Base-by-base conservation (phyloP, 345 rosid genomes). In the Hibiscus trionum region DNA sequence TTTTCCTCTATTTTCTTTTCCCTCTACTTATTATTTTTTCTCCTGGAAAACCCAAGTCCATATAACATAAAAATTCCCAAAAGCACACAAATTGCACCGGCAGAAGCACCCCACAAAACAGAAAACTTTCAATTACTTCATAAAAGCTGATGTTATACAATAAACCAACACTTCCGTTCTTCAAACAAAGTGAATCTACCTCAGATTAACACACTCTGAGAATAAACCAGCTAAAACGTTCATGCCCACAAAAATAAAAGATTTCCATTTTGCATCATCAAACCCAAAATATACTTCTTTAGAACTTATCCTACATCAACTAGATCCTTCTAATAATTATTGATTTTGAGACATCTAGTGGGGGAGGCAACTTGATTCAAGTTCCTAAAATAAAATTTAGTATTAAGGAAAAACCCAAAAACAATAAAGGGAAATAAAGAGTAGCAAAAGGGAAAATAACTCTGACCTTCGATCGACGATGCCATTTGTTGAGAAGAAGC, bases 401-500 rank as follows among this genome's bases (percentile, higher is more conserved):
- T 11, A 44, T 2, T 39, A 39, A 24, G 57, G 21, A n/a, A 52
- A 52, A n/a, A 7, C 21, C 21, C 24, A 52, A 52, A n/a, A 21
- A n/a, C 57, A 52, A n/a, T 52, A 52, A 52, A n/a, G 57, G 56
- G 8, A 16, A 52, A 52, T 52, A 52, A 52, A 52, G 56, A 52
- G 21, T 16, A 52, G 19, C 56, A 52, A 16, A 52, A 52, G 46
- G 11, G 16, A 11, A 4, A 1, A 35, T 11, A 33, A 8, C 15
- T 53, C 74, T 75, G 61, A 71, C 84, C 84, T 70, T 72, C 53
- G 59, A 76, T 81, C 35, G 77, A 56, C 44, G 52, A 65, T 60
- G 67, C 81, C 71, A 64, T 78, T 6, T 70, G 70, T 17, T 55
- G 77, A 9, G 79, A 60, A 59, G 83, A 70, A 50, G 73, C 69